A percentile compares a stretch with the other conserved stretches of the same genome.
Conservation (phyloP, 306 rosid species). For the Carpinus viminea region DNA sequence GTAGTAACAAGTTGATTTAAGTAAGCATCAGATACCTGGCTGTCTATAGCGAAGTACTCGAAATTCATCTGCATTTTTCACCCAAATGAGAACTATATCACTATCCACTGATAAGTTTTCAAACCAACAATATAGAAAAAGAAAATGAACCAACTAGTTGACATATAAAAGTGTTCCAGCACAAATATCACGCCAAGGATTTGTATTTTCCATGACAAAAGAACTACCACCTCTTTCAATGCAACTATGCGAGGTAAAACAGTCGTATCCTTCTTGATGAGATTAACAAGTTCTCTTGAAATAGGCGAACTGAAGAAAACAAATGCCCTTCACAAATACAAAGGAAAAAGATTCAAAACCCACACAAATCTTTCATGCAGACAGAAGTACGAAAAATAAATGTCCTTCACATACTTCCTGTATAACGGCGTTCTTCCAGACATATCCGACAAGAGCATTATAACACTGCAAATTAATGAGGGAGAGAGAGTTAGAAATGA, state of each 20-base stretch:
- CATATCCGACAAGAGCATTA: slow-evolving; percentile 92
- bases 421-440: slow-evolving; percentile 84
- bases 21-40: slow-evolving; percentile 68
- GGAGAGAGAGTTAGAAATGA: slow-evolving; percentile 23
- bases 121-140: slow-evolving; percentile 1
- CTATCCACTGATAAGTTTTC: not conserved
- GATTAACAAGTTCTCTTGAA: slow-evolving; percentile 67
- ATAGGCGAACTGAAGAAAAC: slow-evolving; percentile 92
- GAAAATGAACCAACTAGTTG: slow-evolving; percentile 10
- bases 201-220: slow-evolving; percentile 25
- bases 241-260: slow-evolving; percentile 80
- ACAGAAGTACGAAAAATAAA: slow-evolving; percentile 24
- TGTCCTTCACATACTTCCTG: slow-evolving; percentile 69
- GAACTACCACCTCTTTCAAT: slow-evolving; percentile 69
- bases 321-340: slow-evolving; percentile 76
- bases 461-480: slow-evolving; percentile 62
- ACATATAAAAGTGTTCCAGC: slow-evolving; percentile 17
- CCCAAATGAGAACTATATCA: slow-evolving; percentile 30
- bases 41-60: slow-evolving; percentile 92
- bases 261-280: slow-evolving; percentile 70
- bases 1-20: slow-evolving; percentile 19
- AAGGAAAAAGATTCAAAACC: slow-evolving; percentile 24
- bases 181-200: slow-evolving; percentile 25
- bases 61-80: slow-evolving; percentile 85
- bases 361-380: slow-evolving; percentile 14